phyloP scores from a whole-genome alignment of 192 early-diverging fungal genomes.

The Pecoramyces ruminantium region DNA sequence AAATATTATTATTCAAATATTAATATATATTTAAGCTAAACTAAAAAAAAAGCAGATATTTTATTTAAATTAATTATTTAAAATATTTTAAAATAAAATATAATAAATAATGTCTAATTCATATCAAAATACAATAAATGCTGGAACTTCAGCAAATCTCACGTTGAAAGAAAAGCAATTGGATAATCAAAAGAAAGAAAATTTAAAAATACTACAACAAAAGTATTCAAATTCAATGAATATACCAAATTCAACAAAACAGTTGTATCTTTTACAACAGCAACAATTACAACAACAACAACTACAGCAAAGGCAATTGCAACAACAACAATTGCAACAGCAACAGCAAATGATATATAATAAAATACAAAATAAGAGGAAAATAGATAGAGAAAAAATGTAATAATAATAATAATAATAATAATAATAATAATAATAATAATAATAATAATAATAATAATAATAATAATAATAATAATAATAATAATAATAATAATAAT shows the following conservation, averaged over 20 bases:
- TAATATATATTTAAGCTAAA: too few species aligned
- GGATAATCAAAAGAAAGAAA: background rate
- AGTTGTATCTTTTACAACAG: background rate
- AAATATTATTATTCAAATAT: too few species aligned
- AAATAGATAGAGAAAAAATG: background rate
- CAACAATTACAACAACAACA: background rate
- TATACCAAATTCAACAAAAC: background rate
- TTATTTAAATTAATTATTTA: too few species aligned
- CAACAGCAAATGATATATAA: background rate
- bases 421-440: too few species aligned
- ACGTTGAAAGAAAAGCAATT: background rate
- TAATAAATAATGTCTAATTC: background rate
- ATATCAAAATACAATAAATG: background rate
- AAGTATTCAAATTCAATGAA: background rate
- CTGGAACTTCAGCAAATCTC: background rate
- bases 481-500: too few species aligned
- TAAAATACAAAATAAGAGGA: background rate
- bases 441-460: too few species aligned
- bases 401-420: too few species aligned
- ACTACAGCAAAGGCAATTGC: background rate
- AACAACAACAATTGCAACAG: background rate
- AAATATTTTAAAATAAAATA: background rate
- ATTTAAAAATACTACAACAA: background rate
- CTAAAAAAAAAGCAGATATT: too few species aligned
- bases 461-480: too few species aligned